Conservation (phyloP, 768 basidiomycete genomes). For the Russula sp. region DNA sequence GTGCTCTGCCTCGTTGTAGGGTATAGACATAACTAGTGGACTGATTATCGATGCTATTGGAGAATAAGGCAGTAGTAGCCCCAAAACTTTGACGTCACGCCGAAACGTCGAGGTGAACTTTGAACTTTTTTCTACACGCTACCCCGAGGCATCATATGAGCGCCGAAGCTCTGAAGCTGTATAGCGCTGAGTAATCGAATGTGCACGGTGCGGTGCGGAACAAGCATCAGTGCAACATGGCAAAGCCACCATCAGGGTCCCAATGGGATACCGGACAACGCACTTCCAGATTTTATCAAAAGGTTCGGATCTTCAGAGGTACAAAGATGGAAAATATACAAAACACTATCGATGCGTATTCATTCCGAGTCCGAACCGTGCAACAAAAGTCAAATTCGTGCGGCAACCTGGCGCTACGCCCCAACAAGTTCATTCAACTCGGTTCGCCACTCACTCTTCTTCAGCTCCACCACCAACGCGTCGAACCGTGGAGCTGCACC, state of each 20-base stretch:
- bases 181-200: no score
- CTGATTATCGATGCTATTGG: not conserved
- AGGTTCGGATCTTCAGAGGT: not conserved
- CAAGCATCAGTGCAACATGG: no score
- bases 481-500: slow-evolving; percentile 71
- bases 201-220: not conserved
- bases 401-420: slow-evolving; percentile 14
- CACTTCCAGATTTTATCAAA: not conserved
- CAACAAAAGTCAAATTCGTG: not conserved
- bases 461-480: slow-evolving; percentile 64
- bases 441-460: slow-evolving; percentile 57
- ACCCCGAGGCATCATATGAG: no score
- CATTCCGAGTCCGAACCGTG: not conserved
- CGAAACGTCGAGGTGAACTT: not conserved
- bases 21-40: not conserved
- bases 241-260: not conserved
- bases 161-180: no score
- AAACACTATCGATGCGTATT: not conserved
- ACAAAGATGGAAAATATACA: slow-evolving; percentile 3
- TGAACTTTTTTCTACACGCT: no score
- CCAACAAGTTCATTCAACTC: slow-evolving; percentile 59
- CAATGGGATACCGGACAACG: no score
- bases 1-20: no score
- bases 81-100: not conserved
- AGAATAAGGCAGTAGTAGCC: not conserved